Base-by-base conservation (phyloP, 2,329 filamentous ascomycete genomes). In the Phaeoacremonium minimum region DNA sequence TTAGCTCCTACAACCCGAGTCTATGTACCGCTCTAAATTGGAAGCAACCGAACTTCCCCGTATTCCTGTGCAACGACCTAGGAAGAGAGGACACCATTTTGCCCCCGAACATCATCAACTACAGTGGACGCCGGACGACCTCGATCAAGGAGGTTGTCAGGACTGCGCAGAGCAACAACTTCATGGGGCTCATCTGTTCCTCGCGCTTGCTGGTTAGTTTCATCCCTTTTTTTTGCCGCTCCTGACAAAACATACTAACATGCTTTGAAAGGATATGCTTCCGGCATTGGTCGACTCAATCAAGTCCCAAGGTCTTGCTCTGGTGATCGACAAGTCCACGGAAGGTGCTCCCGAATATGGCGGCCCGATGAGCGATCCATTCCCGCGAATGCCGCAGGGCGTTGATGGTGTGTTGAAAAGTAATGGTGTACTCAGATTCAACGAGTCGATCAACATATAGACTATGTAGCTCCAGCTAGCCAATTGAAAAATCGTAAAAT, bases 21-120 rank as follows among this genome's bases (percentile, higher is more conserved):
- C 77, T 97, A 15, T 98, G 93, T 63, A 94, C 87, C 13, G 90
- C 91, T 5, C 66, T 98, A 50, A 98, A 98, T 63, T 98, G 93
- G 93, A 98, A 98, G 61, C 93, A 98, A 60, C 93, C 93, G 3
- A 98, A 97, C 56, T 98, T 95, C 58, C 93, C 93, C 1, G 87
- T 97, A 0, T 86, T 98, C 49, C 73, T 97, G 32, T 96, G 90
- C 66, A 97, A 97, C 58, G 89, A 96, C 41, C 77, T 97, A 17
- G 88, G 88, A 15, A 71, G 75, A 7, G 76, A 81, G 41, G 73
- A 71, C 18, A 55, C 61, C 15, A 51, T 45, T n/a, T 61, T 63
- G 40, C 54, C 58, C 12, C 58, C 59, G 2, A 57, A 57, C 28
- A 51, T 60, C 11, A 50, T 67, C 12, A 54, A 63, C 41, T 67